phyloP scores from a whole-genome alignment of 2,329 filamentous ascomycete species.

The Ophiocordyceps unilateralis region DNA sequence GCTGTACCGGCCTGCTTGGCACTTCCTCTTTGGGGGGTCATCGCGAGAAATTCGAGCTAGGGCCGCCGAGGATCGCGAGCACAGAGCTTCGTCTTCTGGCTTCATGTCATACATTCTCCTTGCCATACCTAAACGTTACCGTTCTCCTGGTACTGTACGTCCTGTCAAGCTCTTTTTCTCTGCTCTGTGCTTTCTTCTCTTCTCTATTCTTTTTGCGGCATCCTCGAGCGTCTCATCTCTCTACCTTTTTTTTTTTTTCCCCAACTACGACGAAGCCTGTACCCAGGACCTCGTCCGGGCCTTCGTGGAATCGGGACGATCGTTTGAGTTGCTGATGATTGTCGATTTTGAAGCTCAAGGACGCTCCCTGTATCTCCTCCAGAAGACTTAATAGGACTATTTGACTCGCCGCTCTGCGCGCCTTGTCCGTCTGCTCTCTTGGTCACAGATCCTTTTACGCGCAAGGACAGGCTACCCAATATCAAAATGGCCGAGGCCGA shows the following conservation, averaged over 20 bases:
- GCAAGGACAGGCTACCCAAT: background rate
- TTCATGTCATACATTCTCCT: conserved; percentile 2
- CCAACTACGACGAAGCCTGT: background rate
- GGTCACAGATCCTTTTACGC: background rate
- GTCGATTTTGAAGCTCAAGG: conserved; percentile 2
- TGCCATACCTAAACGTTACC: conserved; percentile 1
- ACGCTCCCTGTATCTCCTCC: conserved; percentile 2
- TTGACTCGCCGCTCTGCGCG: conserved; percentile 2
- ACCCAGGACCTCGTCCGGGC: background rate
- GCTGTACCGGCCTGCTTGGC: background rate
- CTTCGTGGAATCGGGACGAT: conserved; percentile 3
- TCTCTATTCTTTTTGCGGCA: conserved; percentile 4
- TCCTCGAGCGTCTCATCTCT: background rate
- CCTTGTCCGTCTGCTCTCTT: background rate
- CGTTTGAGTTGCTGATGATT: conserved; percentile 4
- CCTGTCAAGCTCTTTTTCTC: conserved; percentile 22
- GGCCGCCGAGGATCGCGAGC: conserved; percentile 24
- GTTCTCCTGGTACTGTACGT: conserved; percentile 33
- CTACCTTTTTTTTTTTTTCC: background rate
- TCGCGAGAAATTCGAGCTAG: conserved; percentile 1
- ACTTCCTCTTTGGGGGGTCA: conserved; percentile 1
- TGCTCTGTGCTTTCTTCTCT: conserved; percentile 3
- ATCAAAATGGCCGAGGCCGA: conserved; percentile 50
- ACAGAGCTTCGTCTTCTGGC: conserved; percentile 47
- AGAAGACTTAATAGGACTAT: conserved; percentile 4